These are phyloP conservation scores for Passalora sequoiae DNA, from an alignment of 2,329 filamentous ascomycete genomes.

Conservation along the genomic window DNA sequence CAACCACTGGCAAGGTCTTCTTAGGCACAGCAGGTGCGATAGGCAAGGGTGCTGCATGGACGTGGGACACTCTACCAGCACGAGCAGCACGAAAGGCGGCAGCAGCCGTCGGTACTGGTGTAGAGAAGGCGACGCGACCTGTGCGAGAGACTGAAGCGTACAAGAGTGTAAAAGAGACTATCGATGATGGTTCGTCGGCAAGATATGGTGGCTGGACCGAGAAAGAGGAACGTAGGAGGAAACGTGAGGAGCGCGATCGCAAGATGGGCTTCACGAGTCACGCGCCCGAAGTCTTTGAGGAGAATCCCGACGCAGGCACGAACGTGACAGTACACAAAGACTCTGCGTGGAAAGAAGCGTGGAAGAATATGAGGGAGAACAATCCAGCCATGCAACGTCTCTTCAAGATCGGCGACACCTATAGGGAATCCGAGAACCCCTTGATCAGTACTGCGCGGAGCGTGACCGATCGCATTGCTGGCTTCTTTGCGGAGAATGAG, in stretches of 20 bases:
- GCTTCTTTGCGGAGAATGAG: constrained; percentile 98
- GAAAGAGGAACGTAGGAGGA: constrained; percentile 83
- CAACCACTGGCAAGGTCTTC: constrained; percentile 71
- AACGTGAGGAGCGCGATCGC: constrained; percentile 65
- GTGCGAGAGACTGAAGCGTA: constrained; percentile 91
- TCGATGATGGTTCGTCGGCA: constrained; percentile 94
- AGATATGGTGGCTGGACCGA: constrained; percentile 95
- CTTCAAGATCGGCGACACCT: constrained; percentile 78
- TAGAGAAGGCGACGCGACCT: constrained; percentile 93
- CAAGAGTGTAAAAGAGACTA: constrained; percentile 87
- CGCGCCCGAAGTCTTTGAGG: constrained; percentile 59
- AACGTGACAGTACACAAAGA: constrained; percentile 96
- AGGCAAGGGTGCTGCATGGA: constrained; percentile 89
- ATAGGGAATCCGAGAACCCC: constrained; percentile 96
- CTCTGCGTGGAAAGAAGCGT: constrained; percentile 95
- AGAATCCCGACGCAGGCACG: constrained; percentile 90
- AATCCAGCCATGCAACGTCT: constrained; percentile 83
- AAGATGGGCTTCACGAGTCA: constrained; percentile 42
- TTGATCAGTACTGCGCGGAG: constrained; percentile 87
- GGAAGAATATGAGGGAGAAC: constrained; percentile 88
- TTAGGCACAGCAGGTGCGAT: constrained; percentile 82
- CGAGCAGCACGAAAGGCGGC: constrained; percentile 86
- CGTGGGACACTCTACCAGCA: constrained; percentile 91
- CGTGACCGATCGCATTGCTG: constrained; percentile 86
- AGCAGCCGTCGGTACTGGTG: constrained; percentile 73